Base-by-base conservation (phyloP, 2,329 filamentous ascomycete species). In the Pyrenochaeta sp. region DNA sequence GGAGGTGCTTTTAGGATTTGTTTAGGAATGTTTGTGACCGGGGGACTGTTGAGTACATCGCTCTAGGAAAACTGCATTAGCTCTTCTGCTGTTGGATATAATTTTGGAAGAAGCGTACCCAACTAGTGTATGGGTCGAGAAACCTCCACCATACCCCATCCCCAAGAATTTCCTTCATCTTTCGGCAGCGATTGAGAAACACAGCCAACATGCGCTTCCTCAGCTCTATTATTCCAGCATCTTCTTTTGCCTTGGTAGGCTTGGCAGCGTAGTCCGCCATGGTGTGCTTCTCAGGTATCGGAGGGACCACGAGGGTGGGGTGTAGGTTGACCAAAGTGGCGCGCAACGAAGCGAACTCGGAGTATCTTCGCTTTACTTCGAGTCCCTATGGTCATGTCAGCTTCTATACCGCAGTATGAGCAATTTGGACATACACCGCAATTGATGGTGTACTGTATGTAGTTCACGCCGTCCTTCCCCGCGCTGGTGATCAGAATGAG, bases 181-280 rank as follows among this genome's bases (percentile, higher is more conserved):
- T 87, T 60, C 93, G 86, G 77, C 95, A 99, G 43, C 95, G 85
- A 70, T 99, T 99, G 44, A 99, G 76, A 67, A 99, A 99, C 0
- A 98, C 95, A 4, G 90, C 90, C 48, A 99, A 77, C 95, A 99
- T 99, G 67, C 95, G 90, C 81, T 98, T 98, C 54, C 95, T 87
- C 61, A 98, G 81, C 72, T 99, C 95, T 60, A 99, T 99, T 40
- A 98, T 99, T 56, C 94, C 91, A 52, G 92, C 89, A 73, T 99
- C 96, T 76, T 99, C 94, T 75, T 97, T 99, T 15, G 96, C 96
- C 69, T 94, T 97, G 32, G 95, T 99, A 1, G 96, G 95, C 68
- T 97, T 98, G 23, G 96, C 93, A 14, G 95, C 95, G 73, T 99
- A 99, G 75, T 99, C 95, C 56, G 94, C 94, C 90, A 99, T 96